These are phyloP conservation scores for Beauveria sp. DNA, from an alignment of 2,329 filamentous ascomycete genomes.

Conservation along the genomic window DNA sequence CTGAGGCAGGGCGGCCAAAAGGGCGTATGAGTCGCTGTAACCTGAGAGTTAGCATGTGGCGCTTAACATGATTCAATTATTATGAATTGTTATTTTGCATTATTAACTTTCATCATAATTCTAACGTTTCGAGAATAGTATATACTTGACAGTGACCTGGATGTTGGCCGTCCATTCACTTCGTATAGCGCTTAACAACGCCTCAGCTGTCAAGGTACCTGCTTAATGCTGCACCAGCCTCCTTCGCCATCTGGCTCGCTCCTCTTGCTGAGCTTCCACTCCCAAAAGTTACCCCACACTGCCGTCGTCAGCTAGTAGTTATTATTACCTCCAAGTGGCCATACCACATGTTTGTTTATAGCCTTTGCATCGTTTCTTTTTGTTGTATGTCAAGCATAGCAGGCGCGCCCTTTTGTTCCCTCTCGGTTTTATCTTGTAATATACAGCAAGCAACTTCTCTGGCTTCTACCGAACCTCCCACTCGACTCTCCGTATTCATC, in stretches of 20 bases:
- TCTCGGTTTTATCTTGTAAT: background rate
- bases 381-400: background rate
- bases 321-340: slow-evolving; percentile 5
- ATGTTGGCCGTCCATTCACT: background rate
- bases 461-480: background rate
- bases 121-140: too few relatives aligned
- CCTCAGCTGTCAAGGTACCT: background rate
- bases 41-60: background rate
- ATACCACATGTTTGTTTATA: slow-evolving; percentile 6
- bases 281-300: slow-evolving; percentile 6
- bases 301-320: background rate
- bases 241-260: background rate
- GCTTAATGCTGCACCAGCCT: background rate
- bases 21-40: background rate
- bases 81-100: too few relatives aligned
- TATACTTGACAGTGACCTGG: too few relatives aligned
- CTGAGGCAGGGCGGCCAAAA: background rate
- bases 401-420: background rate
- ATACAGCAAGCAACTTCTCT: background rate
- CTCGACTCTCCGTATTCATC: background rate
- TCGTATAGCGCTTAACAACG: background rate
- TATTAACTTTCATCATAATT: too few relatives aligned
- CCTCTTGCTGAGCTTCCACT: background rate
- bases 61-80: too few relatives aligned
- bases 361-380: background rate